These are phyloP conservation scores for Filobasidium floriforme DNA, from an alignment of 768 basidiomycete genomes.

Conservation along the genomic window DNA sequence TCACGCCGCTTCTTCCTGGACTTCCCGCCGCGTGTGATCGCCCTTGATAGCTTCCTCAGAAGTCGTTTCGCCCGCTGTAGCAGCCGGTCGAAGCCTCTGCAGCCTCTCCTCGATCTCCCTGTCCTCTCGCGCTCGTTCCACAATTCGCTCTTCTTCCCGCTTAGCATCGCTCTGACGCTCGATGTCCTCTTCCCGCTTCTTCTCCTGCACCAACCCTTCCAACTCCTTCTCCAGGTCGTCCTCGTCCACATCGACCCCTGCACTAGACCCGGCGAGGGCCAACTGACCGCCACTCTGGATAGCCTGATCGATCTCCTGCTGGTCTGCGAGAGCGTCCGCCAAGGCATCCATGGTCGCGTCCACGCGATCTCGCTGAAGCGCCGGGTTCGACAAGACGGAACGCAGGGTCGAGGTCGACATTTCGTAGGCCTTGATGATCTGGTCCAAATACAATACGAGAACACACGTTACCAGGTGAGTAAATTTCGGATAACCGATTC, in stretches of 20 bases:
- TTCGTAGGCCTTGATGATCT: conserved; percentile 83
- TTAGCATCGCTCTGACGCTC: conserved; percentile 24
- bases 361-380: conserved; percentile 66
- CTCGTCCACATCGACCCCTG: conserved; percentile 46
- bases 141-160: background rate
- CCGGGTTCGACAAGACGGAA: conserved; percentile 69
- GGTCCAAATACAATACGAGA: no score
- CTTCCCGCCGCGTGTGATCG: background rate
- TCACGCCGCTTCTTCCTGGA: background rate
- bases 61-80: background rate
- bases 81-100: background rate
- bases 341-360: conserved; percentile 82
- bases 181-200: conserved; percentile 42
- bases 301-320: conserved; percentile 71
- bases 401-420: conserved; percentile 70
- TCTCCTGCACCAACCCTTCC: conserved; percentile 52
- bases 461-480: conserved; percentile 1
- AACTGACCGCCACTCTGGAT: conserved; percentile 62
- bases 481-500: no score
- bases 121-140: background rate
- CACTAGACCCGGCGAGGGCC: conserved; percentile 47
- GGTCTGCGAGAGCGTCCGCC: conserved; percentile 72
- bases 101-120: background rate
- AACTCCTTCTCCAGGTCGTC: conserved; percentile 62
- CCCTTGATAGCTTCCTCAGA: background rate